Conservation (phyloP, 2,329 filamentous ascomycete species). For the Colletotrichum sp. region DNA sequence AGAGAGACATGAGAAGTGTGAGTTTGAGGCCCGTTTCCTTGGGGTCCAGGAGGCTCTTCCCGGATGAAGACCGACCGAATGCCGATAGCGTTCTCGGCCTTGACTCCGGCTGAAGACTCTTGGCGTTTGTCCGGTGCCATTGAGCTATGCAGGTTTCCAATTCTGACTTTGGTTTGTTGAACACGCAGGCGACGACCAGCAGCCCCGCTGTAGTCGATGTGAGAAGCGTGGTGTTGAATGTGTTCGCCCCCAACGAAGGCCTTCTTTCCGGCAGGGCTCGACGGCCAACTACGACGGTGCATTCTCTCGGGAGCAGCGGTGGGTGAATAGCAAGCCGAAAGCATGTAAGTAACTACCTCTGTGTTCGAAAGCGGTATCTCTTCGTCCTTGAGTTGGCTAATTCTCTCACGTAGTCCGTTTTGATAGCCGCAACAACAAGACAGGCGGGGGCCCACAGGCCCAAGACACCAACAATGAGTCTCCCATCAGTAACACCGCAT, state of each 20-base stretch:
- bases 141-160: neutral
- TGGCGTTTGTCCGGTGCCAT: accelerated
- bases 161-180: neutral
- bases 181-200: slow-evolving; percentile 39
- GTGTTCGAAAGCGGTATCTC: no score
- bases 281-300: slow-evolving; percentile 30
- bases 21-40: neutral
- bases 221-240: slow-evolving; percentile 36
- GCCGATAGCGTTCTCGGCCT: neutral
- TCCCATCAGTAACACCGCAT: neutral
- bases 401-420: neutral
- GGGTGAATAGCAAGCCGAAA: slow-evolving; percentile 38
- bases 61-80: neutral
- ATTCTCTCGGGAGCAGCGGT: slow-evolving; percentile 35
- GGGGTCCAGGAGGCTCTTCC: neutral
- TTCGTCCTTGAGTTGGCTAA: neutral
- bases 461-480: neutral
- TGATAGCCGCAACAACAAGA: neutral
- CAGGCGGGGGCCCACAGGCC: neutral
- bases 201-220: slow-evolving; percentile 39
- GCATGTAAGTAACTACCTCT: no score
- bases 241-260: slow-evolving; percentile 35
- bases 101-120: neutral
- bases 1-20: slow-evolving; percentile 30
- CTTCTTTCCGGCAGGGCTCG: slow-evolving; percentile 40